phyloP scores from a whole-genome alignment of 1,284 basidiomycete species.

The Singerocomus rubriflavus region DNA sequence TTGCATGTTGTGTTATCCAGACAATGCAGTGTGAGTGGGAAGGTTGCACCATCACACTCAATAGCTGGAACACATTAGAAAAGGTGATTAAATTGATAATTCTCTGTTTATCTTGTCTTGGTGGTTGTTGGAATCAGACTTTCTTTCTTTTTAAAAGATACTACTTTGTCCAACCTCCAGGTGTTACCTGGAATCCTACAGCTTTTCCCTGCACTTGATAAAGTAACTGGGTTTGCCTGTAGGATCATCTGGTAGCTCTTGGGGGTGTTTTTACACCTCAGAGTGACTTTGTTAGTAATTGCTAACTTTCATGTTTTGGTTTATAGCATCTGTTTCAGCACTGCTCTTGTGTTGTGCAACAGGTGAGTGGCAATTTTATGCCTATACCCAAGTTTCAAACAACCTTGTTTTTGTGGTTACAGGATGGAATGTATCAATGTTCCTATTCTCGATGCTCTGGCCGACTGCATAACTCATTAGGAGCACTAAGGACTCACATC shows the following conservation, averaged over 20 bases:
- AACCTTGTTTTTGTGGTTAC: not conserved
- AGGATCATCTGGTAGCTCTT: slow-evolving; percentile 20
- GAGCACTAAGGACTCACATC: slow-evolving; percentile 23
- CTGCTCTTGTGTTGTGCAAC: slow-evolving; percentile 20
- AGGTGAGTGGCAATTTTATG: slow-evolving; percentile 6
- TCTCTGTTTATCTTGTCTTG: slow-evolving; percentile 2
- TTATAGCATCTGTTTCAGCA: slow-evolving; percentile 27
- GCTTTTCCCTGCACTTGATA: slow-evolving; percentile 3
- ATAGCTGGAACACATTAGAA: slow-evolving; percentile 28
- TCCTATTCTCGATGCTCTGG: slow-evolving; percentile 30
- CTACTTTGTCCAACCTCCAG: not conserved
- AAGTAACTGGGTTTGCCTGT: slow-evolving; percentile 12
- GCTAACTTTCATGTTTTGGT: slow-evolving; percentile 7
- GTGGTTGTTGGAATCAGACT: slow-evolving; percentile 5
- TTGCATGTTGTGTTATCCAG: slow-evolving; percentile 27
- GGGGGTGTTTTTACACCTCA: not conserved
- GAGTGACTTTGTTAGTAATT: not conserved
- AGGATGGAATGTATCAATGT: slow-evolving; percentile 31
- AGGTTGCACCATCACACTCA: slow-evolving; percentile 20
- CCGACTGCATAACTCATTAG: slow-evolving; percentile 20
- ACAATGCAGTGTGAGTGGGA: slow-evolving; percentile 30
- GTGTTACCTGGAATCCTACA: slow-evolving; percentile 11
- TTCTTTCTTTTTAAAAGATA: not conserved
- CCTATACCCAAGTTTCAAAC: not conserved
- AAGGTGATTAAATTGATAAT: slow-evolving; percentile 24